These are phyloP conservation scores for Ochromonadaceae sp. DNA, from an alignment of 352 stramenopile species.

Conservation along the genomic window DNA sequence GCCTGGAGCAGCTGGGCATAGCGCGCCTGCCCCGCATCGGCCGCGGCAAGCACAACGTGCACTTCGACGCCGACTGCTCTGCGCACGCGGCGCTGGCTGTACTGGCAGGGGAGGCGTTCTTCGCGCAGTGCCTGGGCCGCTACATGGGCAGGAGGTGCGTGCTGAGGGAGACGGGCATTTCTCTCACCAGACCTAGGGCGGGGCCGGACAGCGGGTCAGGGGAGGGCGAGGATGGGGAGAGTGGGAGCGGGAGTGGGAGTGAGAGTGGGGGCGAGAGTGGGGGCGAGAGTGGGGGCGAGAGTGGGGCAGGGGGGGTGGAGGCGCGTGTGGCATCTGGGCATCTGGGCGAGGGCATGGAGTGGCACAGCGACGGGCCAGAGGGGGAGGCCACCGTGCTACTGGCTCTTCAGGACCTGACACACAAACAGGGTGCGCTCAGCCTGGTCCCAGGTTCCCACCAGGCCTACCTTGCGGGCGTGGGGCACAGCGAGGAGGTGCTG, in stretches of 20 bases:
- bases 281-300: no score
- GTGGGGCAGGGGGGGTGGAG: no score
- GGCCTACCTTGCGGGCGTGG: not conserved
- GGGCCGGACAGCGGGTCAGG: no score
- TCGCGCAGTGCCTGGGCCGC: not conserved
- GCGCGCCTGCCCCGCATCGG: constrained; percentile 2
- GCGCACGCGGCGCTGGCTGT: not conserved
- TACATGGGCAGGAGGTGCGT: not conserved
- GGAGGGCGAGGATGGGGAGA: no score
- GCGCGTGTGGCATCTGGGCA: no score
- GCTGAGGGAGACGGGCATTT: constrained; percentile 5
- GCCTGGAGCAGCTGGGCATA: not conserved
- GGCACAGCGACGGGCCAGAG: constrained; percentile 5
- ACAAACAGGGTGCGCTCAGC: not conserved
- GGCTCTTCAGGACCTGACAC: not conserved
- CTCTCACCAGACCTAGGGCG: not conserved
- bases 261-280: no score
- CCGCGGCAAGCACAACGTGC: constrained; percentile 13
- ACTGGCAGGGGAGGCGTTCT: not conserved
- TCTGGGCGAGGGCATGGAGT: constrained; percentile 5
- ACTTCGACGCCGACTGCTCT: constrained; percentile 14
- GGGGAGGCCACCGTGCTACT: constrained; percentile 7
- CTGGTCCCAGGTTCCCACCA: not conserved
- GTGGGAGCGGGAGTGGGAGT: no score
- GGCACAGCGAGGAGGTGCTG: not conserved